Conservation (phyloP, 257 asterid species). For the Hygrophila difformis region DNA sequence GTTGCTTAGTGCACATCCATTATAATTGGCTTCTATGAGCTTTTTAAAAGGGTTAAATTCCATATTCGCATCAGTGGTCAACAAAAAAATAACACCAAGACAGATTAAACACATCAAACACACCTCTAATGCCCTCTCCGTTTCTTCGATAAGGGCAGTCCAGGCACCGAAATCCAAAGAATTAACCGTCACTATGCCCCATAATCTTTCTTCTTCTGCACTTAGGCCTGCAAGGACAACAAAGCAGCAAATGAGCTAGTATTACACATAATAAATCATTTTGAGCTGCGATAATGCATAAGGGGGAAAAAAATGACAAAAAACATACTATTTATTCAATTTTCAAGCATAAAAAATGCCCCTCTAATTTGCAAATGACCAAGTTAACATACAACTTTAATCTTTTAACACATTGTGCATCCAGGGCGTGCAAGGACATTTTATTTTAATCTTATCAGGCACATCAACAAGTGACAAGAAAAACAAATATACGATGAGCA, state of each 20-base stretch:
- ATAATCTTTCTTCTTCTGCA: constrained; percentile 85
- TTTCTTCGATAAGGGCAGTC: constrained; percentile 91
- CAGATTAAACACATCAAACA: constrained; percentile 16
- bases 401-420: no score
- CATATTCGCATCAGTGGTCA: neutral
- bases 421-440: no score
- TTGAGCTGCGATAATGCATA: no score
- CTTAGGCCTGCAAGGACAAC: constrained; percentile 48
- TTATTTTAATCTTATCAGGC: no score
- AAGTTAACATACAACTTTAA: no score
- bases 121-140: constrained; percentile 89
- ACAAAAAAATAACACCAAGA: constrained; percentile 6
- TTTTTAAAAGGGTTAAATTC: neutral
- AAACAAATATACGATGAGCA: no score
- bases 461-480: no score
- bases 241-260: neutral
- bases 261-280: no score
- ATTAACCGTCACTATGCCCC: constrained; percentile 89
- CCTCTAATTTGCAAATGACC: no score
- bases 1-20: no score
- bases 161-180: constrained; percentile 84
- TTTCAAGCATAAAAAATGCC: no score
- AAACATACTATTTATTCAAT: no score
- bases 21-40: neutral
- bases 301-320: neutral